Evolutionary conservation across 73 alveolate species (phyloP).

Genomic region (Paramecium sonneborni): DNA sequence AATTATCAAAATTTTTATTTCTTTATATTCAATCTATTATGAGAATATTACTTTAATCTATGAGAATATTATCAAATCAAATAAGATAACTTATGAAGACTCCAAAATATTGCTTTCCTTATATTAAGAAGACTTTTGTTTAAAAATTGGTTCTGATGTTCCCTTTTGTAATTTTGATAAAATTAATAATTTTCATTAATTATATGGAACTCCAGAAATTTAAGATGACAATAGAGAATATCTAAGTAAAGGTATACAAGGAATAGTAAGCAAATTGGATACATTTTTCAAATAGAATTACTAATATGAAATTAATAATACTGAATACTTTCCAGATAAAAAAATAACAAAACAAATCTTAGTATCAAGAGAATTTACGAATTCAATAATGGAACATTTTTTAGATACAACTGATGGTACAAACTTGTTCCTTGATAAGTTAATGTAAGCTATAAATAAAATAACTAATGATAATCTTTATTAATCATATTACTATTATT

Average conservation of each 20-base stretch:
- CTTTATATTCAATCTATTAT: not conserved
- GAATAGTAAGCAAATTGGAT: slow-evolving; percentile 27
- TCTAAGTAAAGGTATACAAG: slow-evolving; percentile 34
- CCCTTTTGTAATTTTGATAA: not conserved
- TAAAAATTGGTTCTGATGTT: not conserved
- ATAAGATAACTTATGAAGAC: not conserved
- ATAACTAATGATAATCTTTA: not conserved
- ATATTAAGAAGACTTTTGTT: not conserved
- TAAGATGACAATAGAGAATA: slow-evolving; percentile 21
- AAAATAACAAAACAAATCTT: not conserved
- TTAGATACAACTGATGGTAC: slow-evolving; percentile 42
- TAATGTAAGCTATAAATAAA: not conserved
- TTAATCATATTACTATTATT: not conserved
- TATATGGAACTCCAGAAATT: not conserved
- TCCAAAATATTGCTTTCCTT: not conserved
- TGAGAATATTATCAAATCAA: slow-evolving; percentile 11
- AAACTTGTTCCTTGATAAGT: not conserved
- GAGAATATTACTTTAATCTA: not conserved
- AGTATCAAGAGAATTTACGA: not conserved
- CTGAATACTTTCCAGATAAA: slow-evolving; percentile 19
- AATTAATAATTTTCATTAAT: not conserved
- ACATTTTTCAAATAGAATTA: not conserved
- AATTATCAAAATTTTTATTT: not conserved
- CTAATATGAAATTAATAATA: slow-evolving; percentile 16
- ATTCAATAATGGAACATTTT: slow-evolving; percentile 14